Percentiles rank a stretch among this genome's conserved stretches.
phyloP scores from a whole-genome alignment of 2,329 filamentous ascomycete genomes.

The Xylariaceae sp. region DNA sequence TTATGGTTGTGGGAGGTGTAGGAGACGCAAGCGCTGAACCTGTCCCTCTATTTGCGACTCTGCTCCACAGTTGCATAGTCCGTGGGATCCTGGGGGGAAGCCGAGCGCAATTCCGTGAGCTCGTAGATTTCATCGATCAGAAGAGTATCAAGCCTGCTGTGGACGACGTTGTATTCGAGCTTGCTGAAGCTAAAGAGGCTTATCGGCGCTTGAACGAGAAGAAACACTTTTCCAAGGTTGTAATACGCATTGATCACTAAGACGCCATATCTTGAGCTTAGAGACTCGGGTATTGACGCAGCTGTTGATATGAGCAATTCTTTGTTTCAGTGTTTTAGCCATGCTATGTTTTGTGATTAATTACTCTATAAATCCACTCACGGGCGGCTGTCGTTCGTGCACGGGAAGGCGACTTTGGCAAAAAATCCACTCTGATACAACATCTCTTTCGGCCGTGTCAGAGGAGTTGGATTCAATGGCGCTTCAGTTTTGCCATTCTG shows the following conservation, averaged over 20 bases:
- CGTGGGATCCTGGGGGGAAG: slow-evolving; percentile 40
- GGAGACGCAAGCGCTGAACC: slow-evolving; percentile 38
- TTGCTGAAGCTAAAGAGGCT: slow-evolving; percentile 42
- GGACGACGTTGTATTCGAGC: slow-evolving; percentile 40
- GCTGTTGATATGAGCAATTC: too few species aligned
- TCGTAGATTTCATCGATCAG: slow-evolving; percentile 42
- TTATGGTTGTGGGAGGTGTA: slow-evolving; percentile 43
- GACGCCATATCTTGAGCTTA: too few species aligned
- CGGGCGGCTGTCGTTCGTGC: too few species aligned
- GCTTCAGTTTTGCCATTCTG: too few species aligned
- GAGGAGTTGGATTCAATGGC: too few species aligned
- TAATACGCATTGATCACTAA: slow-evolving; percentile 40
- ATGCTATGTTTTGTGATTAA: too few species aligned
- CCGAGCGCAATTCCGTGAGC: slow-evolving; percentile 37
- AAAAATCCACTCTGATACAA: too few species aligned
- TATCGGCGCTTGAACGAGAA: slow-evolving; percentile 42
- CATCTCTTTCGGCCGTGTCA: too few species aligned
- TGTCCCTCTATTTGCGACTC: slow-evolving; percentile 34
- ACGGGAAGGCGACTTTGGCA: too few species aligned
- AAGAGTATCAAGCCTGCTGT: slow-evolving; percentile 40
- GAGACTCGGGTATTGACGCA: too few species aligned
- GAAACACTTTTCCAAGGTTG: slow-evolving; percentile 46
- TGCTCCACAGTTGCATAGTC: slow-evolving; percentile 38
- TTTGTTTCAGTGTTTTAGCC: too few species aligned
- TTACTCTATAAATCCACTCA: too few species aligned